These are phyloP conservation scores for Theobroma cacao DNA, from an alignment of 345 rosid species.

Conservation along the genomic window DNA sequence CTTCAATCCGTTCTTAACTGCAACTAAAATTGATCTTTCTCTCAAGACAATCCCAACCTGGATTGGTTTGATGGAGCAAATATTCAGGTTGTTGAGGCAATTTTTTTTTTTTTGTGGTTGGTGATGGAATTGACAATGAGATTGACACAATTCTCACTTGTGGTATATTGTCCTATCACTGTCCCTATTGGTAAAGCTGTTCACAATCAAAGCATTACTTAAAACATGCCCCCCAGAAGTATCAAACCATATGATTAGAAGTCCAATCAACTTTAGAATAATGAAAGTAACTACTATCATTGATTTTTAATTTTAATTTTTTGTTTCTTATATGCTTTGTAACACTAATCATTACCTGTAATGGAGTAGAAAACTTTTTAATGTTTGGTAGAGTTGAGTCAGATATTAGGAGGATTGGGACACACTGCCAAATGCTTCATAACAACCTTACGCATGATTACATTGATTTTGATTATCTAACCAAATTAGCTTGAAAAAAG, in stretches of 20 bases:
- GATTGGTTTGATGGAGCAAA: background rate
- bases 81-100: slow-evolving; percentile 11
- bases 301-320: background rate
- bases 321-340: background rate
- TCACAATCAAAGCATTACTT: slow-evolving; percentile 16
- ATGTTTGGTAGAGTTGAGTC: slow-evolving; percentile 41
- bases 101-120: slow-evolving; percentile 11
- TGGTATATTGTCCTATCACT: slow-evolving; percentile 18
- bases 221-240: slow-evolving; percentile 22
- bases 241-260: slow-evolving; percentile 25
- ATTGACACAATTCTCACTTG: background rate
- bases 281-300: slow-evolving; percentile 18
- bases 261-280: slow-evolving; percentile 23
- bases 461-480: slow-evolving; percentile 22
- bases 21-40: background rate
- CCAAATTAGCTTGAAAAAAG: slow-evolving; percentile 1
- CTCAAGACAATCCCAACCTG: background rate
- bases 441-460: slow-evolving; percentile 23
- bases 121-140: slow-evolving; percentile 22
- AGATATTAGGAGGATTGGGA: slow-evolving; percentile 24
- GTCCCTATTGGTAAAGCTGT: background rate
- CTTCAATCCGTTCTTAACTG: too few relatives aligned
- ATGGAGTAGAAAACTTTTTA: slow-evolving; percentile 7
- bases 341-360: slow-evolving; percentile 9
- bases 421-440: slow-evolving; percentile 34